A percentile compares a stretch with the other conserved stretches of the same genome.
phyloP scores from a whole-genome alignment of 352 stramenopile genomes.

The Thalassiosira oceanica region DNA sequence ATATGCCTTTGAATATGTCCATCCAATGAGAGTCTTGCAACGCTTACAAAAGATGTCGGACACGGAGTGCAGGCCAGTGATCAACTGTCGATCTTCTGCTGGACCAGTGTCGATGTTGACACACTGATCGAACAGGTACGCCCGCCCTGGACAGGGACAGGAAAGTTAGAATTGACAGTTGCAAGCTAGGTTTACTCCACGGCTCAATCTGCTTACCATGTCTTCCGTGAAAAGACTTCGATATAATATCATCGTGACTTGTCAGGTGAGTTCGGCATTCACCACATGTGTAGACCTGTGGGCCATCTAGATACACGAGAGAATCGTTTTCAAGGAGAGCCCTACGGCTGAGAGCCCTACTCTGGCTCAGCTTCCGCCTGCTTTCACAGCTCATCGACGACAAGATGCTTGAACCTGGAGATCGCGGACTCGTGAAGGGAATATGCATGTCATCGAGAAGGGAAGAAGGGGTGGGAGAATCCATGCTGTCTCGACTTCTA shows the following conservation, averaged over 20 bases:
- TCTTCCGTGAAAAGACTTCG: slow-evolving; percentile 86
- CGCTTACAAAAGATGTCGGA: slow-evolving; percentile 92
- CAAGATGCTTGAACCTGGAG: background rate
- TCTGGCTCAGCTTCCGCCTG: slow-evolving; percentile 10
- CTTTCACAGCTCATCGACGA: background rate
- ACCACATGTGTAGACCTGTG: slow-evolving; percentile 87
- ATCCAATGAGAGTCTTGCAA: slow-evolving; percentile 88
- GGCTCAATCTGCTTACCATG: slow-evolving; percentile 46
- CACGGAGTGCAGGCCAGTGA: slow-evolving; percentile 91
- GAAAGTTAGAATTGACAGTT: background rate
- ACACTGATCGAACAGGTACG: slow-evolving; percentile 89
- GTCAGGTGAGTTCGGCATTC: slow-evolving; percentile 90
- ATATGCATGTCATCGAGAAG: too few species aligned
- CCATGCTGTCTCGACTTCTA: too few species aligned
- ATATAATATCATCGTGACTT: slow-evolving; percentile 91
- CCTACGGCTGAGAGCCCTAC: slow-evolving; percentile 19
- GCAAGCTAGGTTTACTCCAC: background rate
- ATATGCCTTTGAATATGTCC: slow-evolving; percentile 93
- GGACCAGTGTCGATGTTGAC: slow-evolving; percentile 88
- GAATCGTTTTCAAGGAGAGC: slow-evolving; percentile 69
- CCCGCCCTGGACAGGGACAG: slow-evolving; percentile 76
- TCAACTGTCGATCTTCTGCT: slow-evolving; percentile 88
- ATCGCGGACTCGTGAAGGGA: background rate
- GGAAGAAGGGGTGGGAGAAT: too few species aligned
- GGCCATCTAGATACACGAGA: slow-evolving; percentile 88